Conservation (phyloP, 257 asterid genomes). For the Vinca minor region DNA sequence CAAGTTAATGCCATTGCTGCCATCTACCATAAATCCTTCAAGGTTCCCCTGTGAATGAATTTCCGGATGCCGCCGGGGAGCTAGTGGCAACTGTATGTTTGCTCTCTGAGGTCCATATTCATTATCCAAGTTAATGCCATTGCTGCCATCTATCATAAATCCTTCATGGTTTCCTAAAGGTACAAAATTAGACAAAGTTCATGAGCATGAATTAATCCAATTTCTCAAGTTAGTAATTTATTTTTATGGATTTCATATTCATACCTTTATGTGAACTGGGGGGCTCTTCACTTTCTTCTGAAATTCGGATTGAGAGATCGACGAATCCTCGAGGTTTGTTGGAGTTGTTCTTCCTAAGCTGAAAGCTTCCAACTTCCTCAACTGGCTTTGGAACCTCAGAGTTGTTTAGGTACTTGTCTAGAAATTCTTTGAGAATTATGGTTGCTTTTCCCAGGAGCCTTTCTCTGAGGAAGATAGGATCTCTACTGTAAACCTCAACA, state of each 20-base stretch:
- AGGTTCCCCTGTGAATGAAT: conserved; percentile 23
- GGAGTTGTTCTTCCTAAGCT: conserved; percentile 55
- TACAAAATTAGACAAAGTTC: conserved; percentile 2
- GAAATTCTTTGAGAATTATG: conserved; percentile 57
- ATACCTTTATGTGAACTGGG: conserved; percentile 35
- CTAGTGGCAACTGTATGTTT: conserved; percentile 17
- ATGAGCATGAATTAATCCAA: not conserved
- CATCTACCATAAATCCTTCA: conserved; percentile 30
- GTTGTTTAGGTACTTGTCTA: conserved; percentile 43
- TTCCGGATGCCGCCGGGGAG: conserved; percentile 19
- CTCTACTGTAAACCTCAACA: conserved; percentile 76
- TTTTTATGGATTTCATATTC: not conserved
- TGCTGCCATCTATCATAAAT: conserved; percentile 19
- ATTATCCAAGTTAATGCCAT: conserved; percentile 28
- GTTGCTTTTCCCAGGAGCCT: conserved; percentile 67
- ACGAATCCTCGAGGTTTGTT: conserved; percentile 61
- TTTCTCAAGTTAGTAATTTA: not conserved
- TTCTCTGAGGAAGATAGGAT: conserved; percentile 60
- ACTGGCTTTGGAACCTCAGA: conserved; percentile 41
- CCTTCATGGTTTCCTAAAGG: conserved; percentile 43
- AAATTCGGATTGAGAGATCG: conserved; percentile 57
- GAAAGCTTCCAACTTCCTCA: conserved; percentile 85
- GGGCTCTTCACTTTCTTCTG: conserved; percentile 49
- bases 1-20: conserved; percentile 27
- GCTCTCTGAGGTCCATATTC: conserved; percentile 27